Base-by-base conservation (phyloP, 371 early-diverging fungal species). In the Dichotomocladium elegans region DNA sequence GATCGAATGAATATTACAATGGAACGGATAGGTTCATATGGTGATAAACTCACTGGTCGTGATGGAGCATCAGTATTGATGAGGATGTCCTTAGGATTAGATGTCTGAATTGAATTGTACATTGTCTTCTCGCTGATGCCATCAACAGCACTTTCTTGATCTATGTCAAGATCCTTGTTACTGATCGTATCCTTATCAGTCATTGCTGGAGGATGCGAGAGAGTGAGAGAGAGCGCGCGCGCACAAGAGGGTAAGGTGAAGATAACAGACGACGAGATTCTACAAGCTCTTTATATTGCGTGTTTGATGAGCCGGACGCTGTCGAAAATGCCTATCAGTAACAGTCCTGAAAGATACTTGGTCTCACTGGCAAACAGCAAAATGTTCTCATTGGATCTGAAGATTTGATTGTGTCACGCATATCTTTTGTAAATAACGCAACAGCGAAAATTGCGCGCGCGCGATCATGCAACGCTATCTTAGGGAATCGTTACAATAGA, bases 21-120 rank as follows among this genome's bases (percentile, higher is more conserved):
- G n/a, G n/a, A n/a, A n/a, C n/a, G 24, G 28, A 17, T 25, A 4
- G 6, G 3, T 24, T 19, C 24, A n/a, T n/a, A 3, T 7, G 2
- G 26, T 12, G 11, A 7, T 15, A 4, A 47, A 49, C 34, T 24
- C 50, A 57, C 62, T 7, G 47, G 45, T 30, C 53, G 43, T n/a
- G 57, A 42, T 27, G 62, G 62, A 2, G 53, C 31, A 41, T 61
- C 62, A 11, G 48, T 53, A 19, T 56, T 55, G 26, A 49, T 35
- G 3, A 61, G 41, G 26, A 56, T 31, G 27, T 61, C 61, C 30
- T 56, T 61, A 2, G 62, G 51, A 29, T 53, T 53, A 15, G 35
- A 35, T 7, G 41, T 49, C 28, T 57, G 57, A 11, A 61, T 48
- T 17, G 53, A 47, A 19, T 56, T 57, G 41, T 44, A 61, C 22